Conservation (phyloP, 148 eudicot genomes). For the Fagopyrum esculentum region DNA sequence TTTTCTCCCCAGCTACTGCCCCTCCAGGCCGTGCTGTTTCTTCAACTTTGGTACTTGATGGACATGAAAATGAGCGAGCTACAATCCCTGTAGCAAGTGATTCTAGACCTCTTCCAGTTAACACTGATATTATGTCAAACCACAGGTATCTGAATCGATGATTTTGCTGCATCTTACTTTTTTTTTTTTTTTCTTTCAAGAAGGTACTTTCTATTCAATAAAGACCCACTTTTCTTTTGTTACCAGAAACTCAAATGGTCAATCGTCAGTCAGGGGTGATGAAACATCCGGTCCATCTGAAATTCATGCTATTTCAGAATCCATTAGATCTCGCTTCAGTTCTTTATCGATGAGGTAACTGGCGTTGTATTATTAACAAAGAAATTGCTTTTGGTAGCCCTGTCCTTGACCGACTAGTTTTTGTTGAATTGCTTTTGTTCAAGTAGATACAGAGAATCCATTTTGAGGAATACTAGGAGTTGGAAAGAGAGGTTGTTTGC, state of each 20-base stretch:
- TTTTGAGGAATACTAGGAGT: background rate
- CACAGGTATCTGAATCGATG: background rate
- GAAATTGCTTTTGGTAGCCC: background rate
- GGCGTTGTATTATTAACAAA: background rate
- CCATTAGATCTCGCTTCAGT: background rate
- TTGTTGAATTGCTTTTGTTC: background rate
- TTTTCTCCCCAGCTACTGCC: background rate
- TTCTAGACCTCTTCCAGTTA: background rate
- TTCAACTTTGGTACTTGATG: background rate
- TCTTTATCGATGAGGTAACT: background rate
- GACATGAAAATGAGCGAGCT: background rate
- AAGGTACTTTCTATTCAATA: background rate
- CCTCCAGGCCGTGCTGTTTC: background rate
- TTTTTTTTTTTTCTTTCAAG: too few relatives aligned
- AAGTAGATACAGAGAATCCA: background rate
- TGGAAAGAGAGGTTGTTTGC: constrained; percentile 3
- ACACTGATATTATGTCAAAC: background rate
- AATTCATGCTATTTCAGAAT: background rate
- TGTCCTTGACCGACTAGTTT: background rate
- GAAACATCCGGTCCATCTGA: background rate
- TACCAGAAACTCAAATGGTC: background rate
- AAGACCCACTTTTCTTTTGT: background rate
- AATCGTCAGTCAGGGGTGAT: background rate
- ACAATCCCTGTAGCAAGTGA: background rate
- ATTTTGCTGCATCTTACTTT: background rate